phyloP scores from a whole-genome alignment of 116 monocot species.

The Papilionanthe hybrid region DNA sequence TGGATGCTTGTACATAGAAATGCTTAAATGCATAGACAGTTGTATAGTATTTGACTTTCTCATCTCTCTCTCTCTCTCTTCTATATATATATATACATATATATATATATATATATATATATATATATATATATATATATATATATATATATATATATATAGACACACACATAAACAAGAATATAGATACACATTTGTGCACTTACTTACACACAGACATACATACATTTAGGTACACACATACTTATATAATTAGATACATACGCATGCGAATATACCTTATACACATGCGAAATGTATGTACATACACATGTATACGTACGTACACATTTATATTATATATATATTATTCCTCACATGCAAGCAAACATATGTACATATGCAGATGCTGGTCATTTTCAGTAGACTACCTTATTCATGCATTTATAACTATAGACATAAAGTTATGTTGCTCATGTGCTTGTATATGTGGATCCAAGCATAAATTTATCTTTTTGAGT shows the following conservation, averaged over 20 bases:
- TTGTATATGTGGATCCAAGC: not conserved
- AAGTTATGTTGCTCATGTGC: not conserved
- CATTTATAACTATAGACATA: not conserved
- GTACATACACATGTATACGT: no score
- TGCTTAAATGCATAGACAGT: not conserved
- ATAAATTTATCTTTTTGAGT: not conserved
- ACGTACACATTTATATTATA: not conserved
- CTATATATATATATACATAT: no score
- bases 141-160: no score
- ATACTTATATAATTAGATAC: no score
- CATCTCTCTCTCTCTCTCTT: not conserved
- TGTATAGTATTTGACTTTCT: not conserved
- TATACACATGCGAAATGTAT: no score
- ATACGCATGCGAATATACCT: not conserved
- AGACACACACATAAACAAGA: no score
- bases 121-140: no score
- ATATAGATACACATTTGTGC: no score
- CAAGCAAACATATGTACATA: not conserved
- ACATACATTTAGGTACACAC: no score
- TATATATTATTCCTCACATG: not conserved
- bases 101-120: no score
- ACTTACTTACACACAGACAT: no score
- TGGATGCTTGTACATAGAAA: not conserved
- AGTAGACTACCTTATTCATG: not conserved
- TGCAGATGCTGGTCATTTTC: not conserved